A percentile compares a stretch with the other conserved stretches of the same genome.
Evolutionary conservation across 2,329 filamentous ascomycete genomes (phyloP).

Genomic region (Davidsoniella australis): DNA sequence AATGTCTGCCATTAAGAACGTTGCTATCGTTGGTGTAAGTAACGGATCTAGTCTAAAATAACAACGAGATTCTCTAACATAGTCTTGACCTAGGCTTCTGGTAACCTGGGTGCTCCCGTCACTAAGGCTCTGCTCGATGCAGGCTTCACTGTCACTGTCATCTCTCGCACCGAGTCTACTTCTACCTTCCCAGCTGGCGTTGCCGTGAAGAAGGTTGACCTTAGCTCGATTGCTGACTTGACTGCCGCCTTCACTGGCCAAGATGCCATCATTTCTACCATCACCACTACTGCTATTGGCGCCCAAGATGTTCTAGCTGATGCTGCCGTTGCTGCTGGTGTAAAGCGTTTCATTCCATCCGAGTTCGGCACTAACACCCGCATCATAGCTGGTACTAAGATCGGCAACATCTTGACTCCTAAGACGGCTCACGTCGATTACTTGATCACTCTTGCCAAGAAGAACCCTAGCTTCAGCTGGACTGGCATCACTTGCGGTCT

Average conservation of each 20-base stretch:
- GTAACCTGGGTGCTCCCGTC: conserved; percentile 24
- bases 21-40: conserved; percentile 22
- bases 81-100: conserved; percentile 17
- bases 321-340: conserved; percentile 40
- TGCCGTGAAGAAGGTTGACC: conserved; percentile 30
- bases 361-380: conserved; percentile 30
- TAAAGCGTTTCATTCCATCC: conserved; percentile 43
- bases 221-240: conserved; percentile 30
- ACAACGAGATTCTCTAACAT: neutral
- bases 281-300: conserved; percentile 23
- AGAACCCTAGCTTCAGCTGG: conserved; percentile 31
- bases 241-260: conserved; percentile 34
- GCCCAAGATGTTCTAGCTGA: conserved; percentile 30
- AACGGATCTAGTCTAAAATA: neutral
- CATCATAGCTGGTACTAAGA: conserved; percentile 18
- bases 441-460: conserved; percentile 22
- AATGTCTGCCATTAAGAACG: conserved; percentile 20
- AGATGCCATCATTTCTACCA: conserved; percentile 33
- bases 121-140: conserved; percentile 22
- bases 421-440: conserved; percentile 30
- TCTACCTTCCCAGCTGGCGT: conserved; percentile 21
- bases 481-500: conserved; percentile 26
- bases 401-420: conserved; percentile 26
- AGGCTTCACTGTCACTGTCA: conserved; percentile 34
- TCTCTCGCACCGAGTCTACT: conserved; percentile 31